phyloP scores from a whole-genome alignment of 2,329 filamentous ascomycete genomes.

The Trichoderma endophyticum region DNA sequence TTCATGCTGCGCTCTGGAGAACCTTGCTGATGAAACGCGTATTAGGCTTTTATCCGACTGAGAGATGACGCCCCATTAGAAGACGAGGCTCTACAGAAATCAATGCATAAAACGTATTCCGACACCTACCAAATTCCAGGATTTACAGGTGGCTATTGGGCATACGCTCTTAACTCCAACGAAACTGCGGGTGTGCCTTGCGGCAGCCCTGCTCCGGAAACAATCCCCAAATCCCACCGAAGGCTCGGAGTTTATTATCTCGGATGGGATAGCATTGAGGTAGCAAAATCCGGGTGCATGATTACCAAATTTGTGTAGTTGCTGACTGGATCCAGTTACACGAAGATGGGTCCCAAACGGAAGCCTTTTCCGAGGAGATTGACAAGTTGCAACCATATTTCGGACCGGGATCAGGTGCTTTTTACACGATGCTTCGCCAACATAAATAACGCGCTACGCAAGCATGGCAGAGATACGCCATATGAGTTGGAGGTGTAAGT shows the following conservation, averaged over 20 bases:
- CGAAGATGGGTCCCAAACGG: constrained; percentile 19
- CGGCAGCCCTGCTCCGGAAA: neutral
- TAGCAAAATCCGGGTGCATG: neutral
- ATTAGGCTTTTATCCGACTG: constrained; percentile 21
- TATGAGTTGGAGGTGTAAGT: neutral
- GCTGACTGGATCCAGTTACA: constrained; percentile 19
- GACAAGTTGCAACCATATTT: constrained; percentile 20
- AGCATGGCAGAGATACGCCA: neutral
- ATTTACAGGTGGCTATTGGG: constrained; percentile 24
- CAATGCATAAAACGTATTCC: constrained; percentile 24
- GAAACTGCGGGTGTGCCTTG: constrained; percentile 7
- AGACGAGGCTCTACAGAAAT: constrained; percentile 13
- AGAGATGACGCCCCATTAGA: constrained; percentile 17
- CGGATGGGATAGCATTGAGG: constrained; percentile 27
- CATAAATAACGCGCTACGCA: neutral
- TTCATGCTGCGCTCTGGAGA: neutral
- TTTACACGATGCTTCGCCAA: constrained; percentile 22
- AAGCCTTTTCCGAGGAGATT: constrained; percentile 22
- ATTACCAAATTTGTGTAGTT: neutral
- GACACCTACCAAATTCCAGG: constrained; percentile 24
- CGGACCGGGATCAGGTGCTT: constrained; percentile 21
- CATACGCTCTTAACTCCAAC: constrained; percentile 22
- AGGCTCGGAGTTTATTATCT: constrained; percentile 21
- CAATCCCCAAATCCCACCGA: neutral
- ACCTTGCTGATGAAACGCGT: neutral